Conservation (phyloP, 2,329 filamentous ascomycete genomes). For the Claviceps humidiphila region DNA sequence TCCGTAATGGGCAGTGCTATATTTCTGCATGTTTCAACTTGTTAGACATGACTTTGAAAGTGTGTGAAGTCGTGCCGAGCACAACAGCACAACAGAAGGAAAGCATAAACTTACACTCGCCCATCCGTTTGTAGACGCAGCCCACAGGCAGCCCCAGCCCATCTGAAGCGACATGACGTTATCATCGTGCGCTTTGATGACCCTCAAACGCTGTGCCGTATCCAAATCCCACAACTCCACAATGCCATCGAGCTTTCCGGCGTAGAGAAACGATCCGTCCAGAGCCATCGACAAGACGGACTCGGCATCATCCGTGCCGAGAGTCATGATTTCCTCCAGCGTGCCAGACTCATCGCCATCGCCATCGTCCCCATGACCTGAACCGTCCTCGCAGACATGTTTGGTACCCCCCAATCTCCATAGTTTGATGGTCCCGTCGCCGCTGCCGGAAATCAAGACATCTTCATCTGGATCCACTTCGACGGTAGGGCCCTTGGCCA, state of each 20-base stretch:
- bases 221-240: slow-evolving; percentile 96
- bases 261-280: slow-evolving; percentile 86
- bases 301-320: slow-evolving; percentile 48
- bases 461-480: slow-evolving; percentile 63
- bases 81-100: background rate
- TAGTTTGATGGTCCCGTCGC: slow-evolving; percentile 89
- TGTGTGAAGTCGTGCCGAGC: too few species aligned
- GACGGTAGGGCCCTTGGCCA: slow-evolving; percentile 56
- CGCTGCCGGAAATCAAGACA: slow-evolving; percentile 78
- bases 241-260: slow-evolving; percentile 73
- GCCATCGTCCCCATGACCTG: slow-evolving; percentile 20
- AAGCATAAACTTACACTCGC: slow-evolving; percentile 52
- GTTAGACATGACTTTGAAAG: background rate
- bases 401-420: slow-evolving; percentile 50
- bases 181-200: slow-evolving; percentile 65
- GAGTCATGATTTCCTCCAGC: slow-evolving; percentile 55
- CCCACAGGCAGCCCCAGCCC: slow-evolving; percentile 74
- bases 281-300: slow-evolving; percentile 67
- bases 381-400: slow-evolving; percentile 6
- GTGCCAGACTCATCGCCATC: slow-evolving; percentile 31
- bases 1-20: slow-evolving; percentile 52
- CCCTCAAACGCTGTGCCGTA: slow-evolving; percentile 77
- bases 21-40: slow-evolving; percentile 36
- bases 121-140: slow-evolving; percentile 77
- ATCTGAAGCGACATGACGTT: slow-evolving; percentile 82